phyloP scores from a whole-genome alignment of 1,284 basidiomycete genomes.

The Ustilago trichophora region DNA sequence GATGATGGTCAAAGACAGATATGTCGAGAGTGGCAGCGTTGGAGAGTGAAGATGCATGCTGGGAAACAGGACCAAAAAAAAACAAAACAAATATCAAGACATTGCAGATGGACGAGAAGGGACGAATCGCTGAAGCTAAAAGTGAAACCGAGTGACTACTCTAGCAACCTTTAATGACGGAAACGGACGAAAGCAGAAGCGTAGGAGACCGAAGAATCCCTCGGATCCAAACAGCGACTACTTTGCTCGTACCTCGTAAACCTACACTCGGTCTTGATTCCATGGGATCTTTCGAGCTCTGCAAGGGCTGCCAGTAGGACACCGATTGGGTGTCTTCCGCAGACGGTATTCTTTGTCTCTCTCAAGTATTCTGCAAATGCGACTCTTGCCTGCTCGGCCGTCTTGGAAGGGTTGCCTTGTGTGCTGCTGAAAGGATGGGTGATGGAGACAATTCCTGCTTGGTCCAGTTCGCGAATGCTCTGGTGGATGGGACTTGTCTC shows the following conservation, averaged over 20 bases:
- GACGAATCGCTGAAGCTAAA: too few species aligned
- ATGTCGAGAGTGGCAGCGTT: too few species aligned
- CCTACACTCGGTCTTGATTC: slow-evolving; percentile 36
- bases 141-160: too few species aligned
- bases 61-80: too few species aligned
- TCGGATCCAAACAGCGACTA: slow-evolving; percentile 74
- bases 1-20: too few species aligned
- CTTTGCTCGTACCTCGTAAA: slow-evolving; percentile 74
- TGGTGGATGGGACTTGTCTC: slow-evolving; percentile 64
- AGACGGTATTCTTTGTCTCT: slow-evolving; percentile 92
- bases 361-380: slow-evolving; percentile 74
- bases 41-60: too few species aligned
- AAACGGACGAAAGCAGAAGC: slow-evolving; percentile 76
- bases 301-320: slow-evolving; percentile 83
- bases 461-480: slow-evolving; percentile 80
- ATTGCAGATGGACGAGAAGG: too few species aligned
- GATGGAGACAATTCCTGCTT: slow-evolving; percentile 79
- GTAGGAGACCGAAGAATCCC: slow-evolving; percentile 92
- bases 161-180: too few species aligned
- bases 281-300: slow-evolving; percentile 72
- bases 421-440: slow-evolving; percentile 70
- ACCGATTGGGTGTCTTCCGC: slow-evolving; percentile 93
- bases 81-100: too few species aligned
- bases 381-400: slow-evolving; percentile 40
- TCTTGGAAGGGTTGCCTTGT: slow-evolving; percentile 45